phyloP scores from a whole-genome alignment of 257 asterid species.

The Ophiorrhiza pumila region DNA sequence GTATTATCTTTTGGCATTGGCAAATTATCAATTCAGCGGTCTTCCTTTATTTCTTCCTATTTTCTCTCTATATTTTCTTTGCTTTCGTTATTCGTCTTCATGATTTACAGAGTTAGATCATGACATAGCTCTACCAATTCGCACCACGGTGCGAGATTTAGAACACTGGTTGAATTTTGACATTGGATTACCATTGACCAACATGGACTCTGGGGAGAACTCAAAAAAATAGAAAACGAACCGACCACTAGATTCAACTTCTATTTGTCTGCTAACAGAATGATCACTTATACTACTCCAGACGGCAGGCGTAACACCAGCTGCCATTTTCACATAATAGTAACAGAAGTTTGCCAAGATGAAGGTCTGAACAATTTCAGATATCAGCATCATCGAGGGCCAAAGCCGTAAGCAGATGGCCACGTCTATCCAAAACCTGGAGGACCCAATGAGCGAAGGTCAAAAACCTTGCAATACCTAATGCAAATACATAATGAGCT shows the following conservation, averaged over 20 bases:
- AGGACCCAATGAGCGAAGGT: constrained; percentile 57
- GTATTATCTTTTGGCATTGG: no score
- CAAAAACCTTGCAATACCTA: constrained; percentile 54
- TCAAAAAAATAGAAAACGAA: constrained; percentile 2
- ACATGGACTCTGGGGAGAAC: constrained; percentile 5
- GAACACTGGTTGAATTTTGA: no score
- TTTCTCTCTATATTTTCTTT: no score
- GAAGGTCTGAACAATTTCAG: constrained; percentile 52
- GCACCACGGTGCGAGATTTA: no score
- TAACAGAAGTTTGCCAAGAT: constrained; percentile 51
- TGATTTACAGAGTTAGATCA: no score
- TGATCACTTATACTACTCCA: constrained; percentile 39
- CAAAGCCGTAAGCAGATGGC: constrained; percentile 45
- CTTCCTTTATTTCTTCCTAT: no score
- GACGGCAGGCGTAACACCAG: constrained; percentile 48
- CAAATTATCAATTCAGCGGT: no score
- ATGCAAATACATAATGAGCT: constrained; percentile 51
- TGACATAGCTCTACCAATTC: no score
- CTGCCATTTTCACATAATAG: constrained; percentile 49
- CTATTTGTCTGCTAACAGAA: not conserved
- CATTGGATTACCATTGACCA: not conserved
- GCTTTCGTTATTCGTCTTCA: no score
- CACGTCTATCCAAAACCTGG: constrained; percentile 52
- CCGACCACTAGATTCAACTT: not conserved
- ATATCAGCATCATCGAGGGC: constrained; percentile 48